Percentiles rank a stretch among this genome's conserved stretches.
phyloP scores from a whole-genome alignment of 176 grass and related monocot species.

The Zea luxurians region DNA sequence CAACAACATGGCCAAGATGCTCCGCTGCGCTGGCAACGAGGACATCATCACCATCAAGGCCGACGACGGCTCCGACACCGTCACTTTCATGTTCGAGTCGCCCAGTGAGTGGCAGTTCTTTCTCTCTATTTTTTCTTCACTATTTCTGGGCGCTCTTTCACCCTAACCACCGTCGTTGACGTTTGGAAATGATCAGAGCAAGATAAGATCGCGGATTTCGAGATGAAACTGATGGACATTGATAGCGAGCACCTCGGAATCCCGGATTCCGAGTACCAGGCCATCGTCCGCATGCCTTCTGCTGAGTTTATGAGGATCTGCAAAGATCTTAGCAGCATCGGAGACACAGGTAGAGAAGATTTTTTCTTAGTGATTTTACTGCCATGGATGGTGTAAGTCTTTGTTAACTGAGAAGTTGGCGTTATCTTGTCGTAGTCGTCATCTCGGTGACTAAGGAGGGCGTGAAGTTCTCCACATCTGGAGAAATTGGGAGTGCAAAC shows the following conservation, averaged over 20 bases:
- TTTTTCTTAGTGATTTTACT: too few species aligned
- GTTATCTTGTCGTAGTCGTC: slow-evolving; percentile 43
- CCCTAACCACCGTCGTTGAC: background rate
- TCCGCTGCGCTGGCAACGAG: slow-evolving; percentile 80
- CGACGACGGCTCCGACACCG: slow-evolving; percentile 84
- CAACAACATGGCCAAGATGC: slow-evolving; percentile 98
- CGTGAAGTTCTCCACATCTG: slow-evolving; percentile 92
- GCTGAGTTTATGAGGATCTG: slow-evolving; percentile 81
- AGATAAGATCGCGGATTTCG: slow-evolving; percentile 90
- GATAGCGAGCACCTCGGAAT: slow-evolving; percentile 89
- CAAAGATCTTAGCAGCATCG: slow-evolving; percentile 93
- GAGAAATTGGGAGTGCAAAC: slow-evolving; percentile 93
- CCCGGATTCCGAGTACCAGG: slow-evolving; percentile 90
- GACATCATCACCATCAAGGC: slow-evolving; percentile 99
- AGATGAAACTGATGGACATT: slow-evolving; percentile 99
- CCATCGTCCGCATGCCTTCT: slow-evolving; percentile 86
- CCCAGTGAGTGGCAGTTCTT: slow-evolving; percentile 44
- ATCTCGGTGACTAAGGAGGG: slow-evolving; percentile 97
- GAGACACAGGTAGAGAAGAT: slow-evolving; percentile 57
- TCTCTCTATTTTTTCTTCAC: too few species aligned
- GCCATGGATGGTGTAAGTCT: background rate
- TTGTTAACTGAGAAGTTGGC: background rate
- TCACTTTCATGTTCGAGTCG: slow-evolving; percentile 98
- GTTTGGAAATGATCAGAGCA: slow-evolving; percentile 46
- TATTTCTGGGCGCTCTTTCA: too few species aligned